A percentile compares a stretch with the other conserved stretches of the same genome.
phyloP scores from a whole-genome alignment of 129 eudicot genomes.

The Flaveria robusta region DNA sequence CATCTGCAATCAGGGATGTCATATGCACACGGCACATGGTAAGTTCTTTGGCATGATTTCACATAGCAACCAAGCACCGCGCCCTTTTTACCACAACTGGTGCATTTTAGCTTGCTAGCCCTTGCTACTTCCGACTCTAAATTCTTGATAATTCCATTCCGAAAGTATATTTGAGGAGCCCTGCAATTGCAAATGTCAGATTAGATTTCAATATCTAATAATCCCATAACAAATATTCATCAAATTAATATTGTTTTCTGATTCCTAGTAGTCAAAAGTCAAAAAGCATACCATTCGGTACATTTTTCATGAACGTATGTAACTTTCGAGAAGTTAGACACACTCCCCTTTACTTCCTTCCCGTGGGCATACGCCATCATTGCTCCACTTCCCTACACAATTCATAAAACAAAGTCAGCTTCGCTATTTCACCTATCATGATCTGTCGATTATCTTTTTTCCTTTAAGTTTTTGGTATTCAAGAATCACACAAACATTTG shows the following conservation, averaged over 20 bases:
- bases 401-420: not conserved
- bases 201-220: not conserved
- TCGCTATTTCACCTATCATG: not conserved
- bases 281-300: slow-evolving; percentile 56
- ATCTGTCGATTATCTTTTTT: not conserved
- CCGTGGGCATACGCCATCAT: slow-evolving; percentile 66
- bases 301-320: slow-evolving; percentile 73
- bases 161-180: slow-evolving; percentile 75
- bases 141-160: slow-evolving; percentile 50
- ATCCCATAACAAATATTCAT: slow-evolving; percentile 1
- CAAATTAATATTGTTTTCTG: not conserved
- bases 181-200: slow-evolving; percentile 38
- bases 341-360: slow-evolving; percentile 46
- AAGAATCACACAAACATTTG: not conserved
- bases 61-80: slow-evolving; percentile 89
- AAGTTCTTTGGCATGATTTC: slow-evolving; percentile 61
- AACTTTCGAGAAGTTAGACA: slow-evolving; percentile 41
- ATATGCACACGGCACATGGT: slow-evolving; percentile 87
- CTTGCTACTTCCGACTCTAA: slow-evolving; percentile 78
- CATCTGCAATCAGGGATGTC: slow-evolving; percentile 68
- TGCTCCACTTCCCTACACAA: slow-evolving; percentile 71
- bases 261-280: not conserved
- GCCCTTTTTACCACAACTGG: slow-evolving; percentile 72
- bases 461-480: not conserved
- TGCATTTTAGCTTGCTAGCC: slow-evolving; percentile 80